A percentile compares a stretch with the other conserved stretches of the same genome.
These are phyloP conservation scores for Yamadazyma tumulicola DNA, from an alignment of 805 yeast genomes.

Conservation along the genomic window DNA sequence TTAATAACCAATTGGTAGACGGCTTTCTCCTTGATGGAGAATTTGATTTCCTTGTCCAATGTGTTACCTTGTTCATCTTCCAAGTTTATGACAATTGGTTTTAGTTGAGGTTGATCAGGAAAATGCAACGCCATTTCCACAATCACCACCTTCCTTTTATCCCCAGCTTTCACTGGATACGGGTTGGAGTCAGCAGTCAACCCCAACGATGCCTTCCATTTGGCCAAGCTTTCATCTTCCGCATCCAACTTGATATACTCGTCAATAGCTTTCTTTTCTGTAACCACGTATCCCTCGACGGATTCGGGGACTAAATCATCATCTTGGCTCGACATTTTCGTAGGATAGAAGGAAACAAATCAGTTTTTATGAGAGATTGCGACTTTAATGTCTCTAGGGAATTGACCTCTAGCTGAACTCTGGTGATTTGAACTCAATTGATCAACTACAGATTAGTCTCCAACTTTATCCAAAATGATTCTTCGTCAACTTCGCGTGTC, in stretches of 20 bases:
- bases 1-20: constrained; percentile 67
- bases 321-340: constrained; percentile 15
- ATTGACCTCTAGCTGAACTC: too few relatives aligned
- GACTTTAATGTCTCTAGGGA: too few relatives aligned
- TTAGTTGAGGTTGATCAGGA: constrained; percentile 52
- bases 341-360: too few relatives aligned
- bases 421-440: too few relatives aligned
- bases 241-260: constrained; percentile 84
- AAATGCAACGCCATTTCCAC: constrained; percentile 69
- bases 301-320: constrained; percentile 64
- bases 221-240: constrained; percentile 83
- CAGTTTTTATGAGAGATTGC: too few relatives aligned
- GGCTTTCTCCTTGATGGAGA: constrained; percentile 75
- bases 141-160: constrained; percentile 73
- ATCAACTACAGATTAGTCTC: too few relatives aligned
- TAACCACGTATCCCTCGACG: constrained; percentile 60
- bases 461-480: too few relatives aligned
- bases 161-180: constrained; percentile 66
- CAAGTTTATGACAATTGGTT: constrained; percentile 65
- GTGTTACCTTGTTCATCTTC: constrained; percentile 57
- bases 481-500: too few relatives aligned
- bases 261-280: constrained; percentile 72
- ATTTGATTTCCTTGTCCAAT: constrained; percentile 58
- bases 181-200: constrained; percentile 51
- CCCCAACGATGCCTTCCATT: constrained; percentile 90